phyloP scores from a whole-genome alignment of 1,284 basidiomycete species.

The Chalciporus sp. region DNA sequence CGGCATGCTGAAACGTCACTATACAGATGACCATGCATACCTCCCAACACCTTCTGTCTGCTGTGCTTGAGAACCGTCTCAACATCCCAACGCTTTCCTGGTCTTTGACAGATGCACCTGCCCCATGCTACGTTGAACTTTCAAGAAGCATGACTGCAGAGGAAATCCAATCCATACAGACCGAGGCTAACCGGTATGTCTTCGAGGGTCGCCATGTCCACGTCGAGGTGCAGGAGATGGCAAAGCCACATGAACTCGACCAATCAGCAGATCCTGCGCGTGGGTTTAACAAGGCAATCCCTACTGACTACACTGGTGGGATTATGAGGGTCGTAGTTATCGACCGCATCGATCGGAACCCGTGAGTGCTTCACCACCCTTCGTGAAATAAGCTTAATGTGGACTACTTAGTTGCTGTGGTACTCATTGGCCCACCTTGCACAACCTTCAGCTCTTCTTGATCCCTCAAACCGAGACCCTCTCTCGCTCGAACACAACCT shows the following conservation, averaged over 20 bases:
- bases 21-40: slow-evolving; percentile 81
- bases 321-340: slow-evolving; percentile 83
- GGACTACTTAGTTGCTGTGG: slow-evolving; percentile 72
- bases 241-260: slow-evolving; percentile 41
- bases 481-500: slow-evolving; percentile 57
- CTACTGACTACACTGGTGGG: slow-evolving; percentile 73
- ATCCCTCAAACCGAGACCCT: slow-evolving; percentile 65
- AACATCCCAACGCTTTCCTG: slow-evolving; percentile 82
- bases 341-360: slow-evolving; percentile 78
- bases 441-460: slow-evolving; percentile 73
- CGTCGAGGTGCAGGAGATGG: slow-evolving; percentile 70
- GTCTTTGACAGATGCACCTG: slow-evolving; percentile 71
- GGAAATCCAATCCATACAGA: slow-evolving; percentile 67
- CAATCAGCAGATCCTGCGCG: slow-evolving; percentile 46
- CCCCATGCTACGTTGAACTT: slow-evolving; percentile 79
- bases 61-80: slow-evolving; percentile 70
- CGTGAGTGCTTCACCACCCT: slow-evolving; percentile 45
- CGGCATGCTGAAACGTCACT: slow-evolving; percentile 1
- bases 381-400: slow-evolving; percentile 2
- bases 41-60: slow-evolving; percentile 82
- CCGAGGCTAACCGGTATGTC: slow-evolving; percentile 65
- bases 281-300: slow-evolving; percentile 58
- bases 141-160: slow-evolving; percentile 65
- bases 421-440: slow-evolving; percentile 76
- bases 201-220: slow-evolving; percentile 65